Evolutionary conservation across 352 stramenopile species (phyloP), one percentile per base, ranked within the genome.

Genomic region (Globisporangium cederbergense): DNA sequence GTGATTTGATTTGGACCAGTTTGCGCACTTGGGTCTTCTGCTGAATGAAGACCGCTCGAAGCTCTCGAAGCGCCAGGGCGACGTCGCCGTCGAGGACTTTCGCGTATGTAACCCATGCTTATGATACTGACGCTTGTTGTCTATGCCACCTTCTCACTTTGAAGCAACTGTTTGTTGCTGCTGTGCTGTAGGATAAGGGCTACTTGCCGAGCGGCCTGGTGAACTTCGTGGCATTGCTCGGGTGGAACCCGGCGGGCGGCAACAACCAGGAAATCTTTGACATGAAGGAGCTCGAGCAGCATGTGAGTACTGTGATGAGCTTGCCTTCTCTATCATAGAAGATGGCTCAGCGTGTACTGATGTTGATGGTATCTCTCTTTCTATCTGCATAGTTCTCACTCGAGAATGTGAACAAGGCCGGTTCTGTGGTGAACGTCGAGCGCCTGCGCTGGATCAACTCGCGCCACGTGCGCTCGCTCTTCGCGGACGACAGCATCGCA

Each of bases 231-330:
- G 93, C 96, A 14, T 76, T 99, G n/a, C 87, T 99, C 18, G 97
- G 97, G 16, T 99, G 97, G 97, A 99, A 98, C 72, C 86, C 88
- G 10, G 84, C 86, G 10, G 88, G 95, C 57, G 96, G 96, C 22
- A 98, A 97, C 53, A 98, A 98, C 53, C 93, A 99, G 71, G 97
- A 99, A 68, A 98, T 99, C 64, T 99, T 98, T 64, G 84, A 84
- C 6, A 80, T 98, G 64, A 81, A 97, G 32, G 96, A 99, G 62
- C 79, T 99, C 14, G 66, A 85, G 50, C 60, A 84, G 25, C 73
- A 86, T 18, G 82, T 91, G 36, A 42, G 36, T 42, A 16, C 11
- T 42, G 4, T 14, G 36, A 42, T 14, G 76, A 25, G 47, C 4
- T n/a, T 18, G 0, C 16, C 20, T 47, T 42, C 16, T 1, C 28